A percentile compares a stretch with the other conserved stretches of the same genome.
These are phyloP conservation scores for Backusella tarrabulga DNA, from an alignment of 192 early-diverging fungal species.

Conservation along the genomic window DNA sequence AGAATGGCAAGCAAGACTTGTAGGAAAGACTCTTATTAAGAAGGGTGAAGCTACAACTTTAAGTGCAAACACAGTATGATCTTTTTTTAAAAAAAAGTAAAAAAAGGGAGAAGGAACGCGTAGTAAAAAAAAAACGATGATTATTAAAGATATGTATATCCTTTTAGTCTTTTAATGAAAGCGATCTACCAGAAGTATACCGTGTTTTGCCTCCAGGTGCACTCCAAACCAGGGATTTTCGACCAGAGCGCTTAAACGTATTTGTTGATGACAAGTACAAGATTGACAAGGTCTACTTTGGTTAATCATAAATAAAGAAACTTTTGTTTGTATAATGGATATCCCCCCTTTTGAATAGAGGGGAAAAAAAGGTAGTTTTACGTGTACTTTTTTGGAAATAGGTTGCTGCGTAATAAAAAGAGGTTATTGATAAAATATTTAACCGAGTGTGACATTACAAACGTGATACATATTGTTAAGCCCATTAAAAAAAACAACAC, in stretches of 20 bases:
- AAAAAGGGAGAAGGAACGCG: too few relatives aligned
- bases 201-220: constrained; percentile 40
- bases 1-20: constrained; percentile 27
- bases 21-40: constrained; percentile 31
- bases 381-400: not conserved
- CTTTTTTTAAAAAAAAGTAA: not conserved
- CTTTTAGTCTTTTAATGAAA: constrained; percentile 29
- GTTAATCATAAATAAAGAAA: not conserved
- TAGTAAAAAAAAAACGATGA: too few relatives aligned
- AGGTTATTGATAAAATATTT: not conserved
- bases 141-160: not conserved
- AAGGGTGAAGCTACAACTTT: constrained; percentile 7
- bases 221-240: constrained; percentile 46
- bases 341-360: not conserved
- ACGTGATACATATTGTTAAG: constrained; percentile 1
- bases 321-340: not conserved
- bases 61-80: constrained; percentile 6
- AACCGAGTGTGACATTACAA: not conserved
- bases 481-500: not conserved
- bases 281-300: not conserved
- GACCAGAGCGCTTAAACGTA: constrained; percentile 45
- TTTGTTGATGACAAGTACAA: not conserved
- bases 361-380: not conserved
- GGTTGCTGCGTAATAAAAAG: not conserved
- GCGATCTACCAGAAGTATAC: constrained; percentile 35